phyloP scores from a whole-genome alignment of 176 grass and related monocot genomes.

The Paspalum vaginatum region DNA sequence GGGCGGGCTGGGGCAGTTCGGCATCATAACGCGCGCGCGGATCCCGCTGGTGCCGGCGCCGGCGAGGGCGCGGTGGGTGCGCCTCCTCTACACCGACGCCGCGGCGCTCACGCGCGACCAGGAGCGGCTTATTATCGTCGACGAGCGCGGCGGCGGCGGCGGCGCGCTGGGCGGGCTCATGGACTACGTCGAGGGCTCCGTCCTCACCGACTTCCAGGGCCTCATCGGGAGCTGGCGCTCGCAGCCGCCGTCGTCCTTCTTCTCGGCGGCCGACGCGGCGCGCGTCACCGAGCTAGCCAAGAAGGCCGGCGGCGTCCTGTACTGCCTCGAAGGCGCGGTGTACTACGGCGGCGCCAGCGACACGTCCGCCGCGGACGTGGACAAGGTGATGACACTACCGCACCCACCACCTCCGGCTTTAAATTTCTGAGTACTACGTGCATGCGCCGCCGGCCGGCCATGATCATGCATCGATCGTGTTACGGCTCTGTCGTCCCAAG shows the following conservation, averaged over 20 bases:
- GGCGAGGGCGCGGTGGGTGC: conserved; percentile 54
- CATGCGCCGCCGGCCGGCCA: not conserved
- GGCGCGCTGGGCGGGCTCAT: conserved; percentile 42
- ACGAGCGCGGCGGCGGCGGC: not conserved
- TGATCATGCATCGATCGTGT: not conserved
- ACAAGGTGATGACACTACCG: conserved; percentile 27
- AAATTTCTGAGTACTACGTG: not conserved
- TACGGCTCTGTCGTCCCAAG: not conserved
- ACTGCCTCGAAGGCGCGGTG: conserved; percentile 60
- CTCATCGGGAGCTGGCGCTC: conserved; percentile 55
- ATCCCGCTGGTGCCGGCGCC: conserved; percentile 54
- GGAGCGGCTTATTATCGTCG: conserved; percentile 44
- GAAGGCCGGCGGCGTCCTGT: conserved; percentile 43
- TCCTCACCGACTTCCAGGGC: conserved; percentile 33
- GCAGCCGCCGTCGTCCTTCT: conserved; percentile 33
- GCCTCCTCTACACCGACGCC: conserved; percentile 52
- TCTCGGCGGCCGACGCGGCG: conserved; percentile 15
- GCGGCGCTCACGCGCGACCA: conserved; percentile 47
- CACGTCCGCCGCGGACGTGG: not conserved
- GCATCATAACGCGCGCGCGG: conserved; percentile 70
- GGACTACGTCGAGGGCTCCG: conserved; percentile 68
- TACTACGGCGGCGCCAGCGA: conserved; percentile 54
- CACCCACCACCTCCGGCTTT: not conserved
- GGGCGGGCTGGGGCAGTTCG: conserved; percentile 79
- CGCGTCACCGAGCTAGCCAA: conserved; percentile 32